Base-by-base conservation (phyloP, 1,284 basidiomycete genomes). In the Sporisorium graminicola region DNA sequence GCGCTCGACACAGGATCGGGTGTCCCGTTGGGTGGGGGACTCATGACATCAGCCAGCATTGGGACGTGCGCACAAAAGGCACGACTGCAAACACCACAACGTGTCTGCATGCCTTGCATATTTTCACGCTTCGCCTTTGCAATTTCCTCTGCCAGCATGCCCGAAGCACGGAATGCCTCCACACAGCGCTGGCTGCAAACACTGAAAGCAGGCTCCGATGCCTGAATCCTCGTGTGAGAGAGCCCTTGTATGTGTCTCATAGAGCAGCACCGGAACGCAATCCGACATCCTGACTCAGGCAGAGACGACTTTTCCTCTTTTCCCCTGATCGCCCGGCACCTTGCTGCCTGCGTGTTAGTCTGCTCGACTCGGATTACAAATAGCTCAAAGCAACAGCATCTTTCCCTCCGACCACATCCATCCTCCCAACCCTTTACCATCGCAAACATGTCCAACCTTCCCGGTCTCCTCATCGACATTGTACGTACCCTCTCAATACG, bases 391-490 rank as follows among this genome's bases (percentile, higher is more conserved):
- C n/a, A n/a, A n/a, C n/a, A n/a, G n/a, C n/a, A 33, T 1, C 29
- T 18, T 42, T 43, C 13, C n/a, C 18, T 18, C 43, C 55, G 42
- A 12, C 47, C 49, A 29, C 63, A 66, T 63, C 58, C 33, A 47
- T 14, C 52, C 31, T 27, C 42, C 16, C 18, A 26, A 33, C 20
- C 24, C 27, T 40, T n/a, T n/a, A n/a, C n/a, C 40, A 43, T 43
- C 27, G 46, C 58, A 43, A 73, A 1, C 61, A 79, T 76, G 74
- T 64, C 77, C 22, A 77, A 77, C 70, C 77, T 79, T 55, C 77
- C 77, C 2, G 67, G 68, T 18, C 71, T 79, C 57, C 74, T 78
- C 60, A 78, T 75, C 47, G 76, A 75, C 57, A 72, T 75, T 20
- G 74, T 76, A 68, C 35, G 74, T 71, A 29, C 4, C 26, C 14